Conservation (phyloP, 1,284 basidiomycete genomes). For the Pseudozyma sp. region DNA sequence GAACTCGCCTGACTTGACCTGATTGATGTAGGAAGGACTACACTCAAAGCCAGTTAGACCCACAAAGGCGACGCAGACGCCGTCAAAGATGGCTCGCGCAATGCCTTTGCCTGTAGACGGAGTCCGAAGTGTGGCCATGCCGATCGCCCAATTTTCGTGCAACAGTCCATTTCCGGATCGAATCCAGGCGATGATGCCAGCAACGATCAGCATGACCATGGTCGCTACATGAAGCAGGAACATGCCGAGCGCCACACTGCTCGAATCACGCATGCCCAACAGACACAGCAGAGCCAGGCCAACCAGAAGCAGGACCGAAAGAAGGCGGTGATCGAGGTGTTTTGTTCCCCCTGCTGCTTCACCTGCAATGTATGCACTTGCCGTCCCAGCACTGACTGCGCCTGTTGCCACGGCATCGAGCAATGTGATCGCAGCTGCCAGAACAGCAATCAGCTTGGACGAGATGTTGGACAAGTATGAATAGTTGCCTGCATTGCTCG, state of each 20-base stretch:
- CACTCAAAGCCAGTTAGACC: conserved; percentile 59
- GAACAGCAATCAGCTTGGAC: conserved; percentile 41
- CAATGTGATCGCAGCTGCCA: conserved; percentile 52
- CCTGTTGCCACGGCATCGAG: conserved; percentile 57
- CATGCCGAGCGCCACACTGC: conserved; percentile 53
- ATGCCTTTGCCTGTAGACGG: conserved; percentile 34
- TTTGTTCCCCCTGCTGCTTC: conserved; percentile 13
- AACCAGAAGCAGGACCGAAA: conserved; percentile 49
- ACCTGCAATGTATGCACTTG: conserved; percentile 49
- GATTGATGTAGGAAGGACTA: conserved; percentile 51
- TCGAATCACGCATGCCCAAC: conserved; percentile 49
- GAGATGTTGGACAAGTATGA: conserved; percentile 53
- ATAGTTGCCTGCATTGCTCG: conserved; percentile 52
- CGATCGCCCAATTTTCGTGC: conserved; percentile 43
- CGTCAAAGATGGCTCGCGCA: conserved; percentile 52
- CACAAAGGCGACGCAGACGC: conserved; percentile 53
- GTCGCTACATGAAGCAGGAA: conserved; percentile 47
- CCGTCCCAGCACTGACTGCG: conserved; percentile 53
- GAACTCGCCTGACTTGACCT: conserved; percentile 51
- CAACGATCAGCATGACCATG: conserved; percentile 55
- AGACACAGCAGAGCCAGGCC: conserved; percentile 39
- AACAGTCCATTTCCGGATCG: conserved; percentile 37
- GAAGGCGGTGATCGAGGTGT: conserved; percentile 27
- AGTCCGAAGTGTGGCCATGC: conserved; percentile 21
- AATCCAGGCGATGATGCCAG: conserved; percentile 48